Evolutionary conservation across 176 grass and related monocot species (phyloP).

Genomic region (Aegilops sharonensis): DNA sequence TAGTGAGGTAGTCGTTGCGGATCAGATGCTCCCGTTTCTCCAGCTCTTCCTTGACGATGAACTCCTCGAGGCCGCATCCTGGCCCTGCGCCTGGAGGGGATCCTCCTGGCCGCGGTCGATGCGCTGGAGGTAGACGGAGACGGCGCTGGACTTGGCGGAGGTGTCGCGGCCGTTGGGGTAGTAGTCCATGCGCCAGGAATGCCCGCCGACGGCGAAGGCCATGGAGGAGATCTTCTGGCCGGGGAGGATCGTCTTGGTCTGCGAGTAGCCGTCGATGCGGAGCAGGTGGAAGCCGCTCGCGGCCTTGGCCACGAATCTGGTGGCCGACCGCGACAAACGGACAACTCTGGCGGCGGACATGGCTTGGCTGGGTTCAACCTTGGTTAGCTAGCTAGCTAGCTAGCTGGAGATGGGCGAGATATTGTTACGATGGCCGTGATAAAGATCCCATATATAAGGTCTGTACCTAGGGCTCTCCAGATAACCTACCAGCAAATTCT

Average conservation of each 20-base stretch:
- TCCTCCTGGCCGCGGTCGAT: neutral
- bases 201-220: neutral
- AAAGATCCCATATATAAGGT: neutral
- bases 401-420: neutral
- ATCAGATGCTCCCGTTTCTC: neutral
- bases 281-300: neutral
- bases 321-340: neutral
- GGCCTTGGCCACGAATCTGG: neutral
- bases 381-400: neutral
- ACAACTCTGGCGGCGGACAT: neutral
- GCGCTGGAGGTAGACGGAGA: neutral
- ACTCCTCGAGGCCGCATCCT: neutral
- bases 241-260: neutral
- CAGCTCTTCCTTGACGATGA: neutral
- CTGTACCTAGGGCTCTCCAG: neutral
- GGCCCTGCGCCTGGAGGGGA: neutral
- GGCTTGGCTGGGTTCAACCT: neutral
- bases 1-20: neutral
- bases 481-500: neutral
- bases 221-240: neutral
- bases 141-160: neutral
- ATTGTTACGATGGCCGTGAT: neutral
- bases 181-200: neutral
- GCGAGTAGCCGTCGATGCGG: slow-evolving; percentile 2
- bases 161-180: neutral